Percentiles rank a stretch among this genome's conserved stretches.
Evolutionary conservation across 495 filamentous ascomycete species (phyloP).

Genomic region (Barbatosphaeria neglecta): DNA sequence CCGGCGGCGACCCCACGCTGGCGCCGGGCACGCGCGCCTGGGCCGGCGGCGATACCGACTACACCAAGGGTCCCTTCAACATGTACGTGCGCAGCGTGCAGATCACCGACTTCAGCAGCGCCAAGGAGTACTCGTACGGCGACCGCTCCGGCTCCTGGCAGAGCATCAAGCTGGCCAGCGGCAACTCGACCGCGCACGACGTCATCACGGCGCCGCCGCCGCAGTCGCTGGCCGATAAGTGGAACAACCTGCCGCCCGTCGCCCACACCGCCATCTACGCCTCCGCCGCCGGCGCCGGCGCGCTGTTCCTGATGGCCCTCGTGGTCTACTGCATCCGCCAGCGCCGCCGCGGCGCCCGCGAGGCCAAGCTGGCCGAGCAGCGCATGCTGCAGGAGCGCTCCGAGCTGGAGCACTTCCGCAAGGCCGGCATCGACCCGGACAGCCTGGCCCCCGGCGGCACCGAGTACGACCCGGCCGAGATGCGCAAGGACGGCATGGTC

Average conservation of each 20-base stretch:
- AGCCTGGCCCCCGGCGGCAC: conserved; percentile 24
- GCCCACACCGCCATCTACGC: conserved; percentile 52
- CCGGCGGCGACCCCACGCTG: conserved; percentile 63
- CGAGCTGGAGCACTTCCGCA: conserved; percentile 49
- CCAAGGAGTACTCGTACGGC: conserved; percentile 55
- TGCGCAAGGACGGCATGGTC: conserved; percentile 17
- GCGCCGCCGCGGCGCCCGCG: conserved; percentile 50
- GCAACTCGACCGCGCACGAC: conserved; percentile 49
- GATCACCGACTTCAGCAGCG: conserved; percentile 61
- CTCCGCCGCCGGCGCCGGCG: conserved; percentile 37
- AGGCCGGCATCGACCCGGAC: conserved; percentile 33
- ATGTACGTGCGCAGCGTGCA: conserved; percentile 62
- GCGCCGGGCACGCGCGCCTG: conserved; percentile 46
- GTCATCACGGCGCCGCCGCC: conserved; percentile 27
- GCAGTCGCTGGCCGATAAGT: conserved; percentile 43
- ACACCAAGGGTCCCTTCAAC: conserved; percentile 54
- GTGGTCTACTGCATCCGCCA: conserved; percentile 55
- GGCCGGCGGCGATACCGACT: conserved; percentile 72
- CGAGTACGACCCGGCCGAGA: conserved; percentile 28
- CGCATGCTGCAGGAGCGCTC: conserved; percentile 45
- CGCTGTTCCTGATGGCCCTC: conserved; percentile 34
- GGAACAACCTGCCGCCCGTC: conserved; percentile 38
- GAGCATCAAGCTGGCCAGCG: conserved; percentile 61
- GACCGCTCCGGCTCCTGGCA: conserved; percentile 54
- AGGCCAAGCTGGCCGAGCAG: conserved; percentile 45